phyloP scores from a whole-genome alignment of 345 rosid genomes.

The Pistacia vera region DNA sequence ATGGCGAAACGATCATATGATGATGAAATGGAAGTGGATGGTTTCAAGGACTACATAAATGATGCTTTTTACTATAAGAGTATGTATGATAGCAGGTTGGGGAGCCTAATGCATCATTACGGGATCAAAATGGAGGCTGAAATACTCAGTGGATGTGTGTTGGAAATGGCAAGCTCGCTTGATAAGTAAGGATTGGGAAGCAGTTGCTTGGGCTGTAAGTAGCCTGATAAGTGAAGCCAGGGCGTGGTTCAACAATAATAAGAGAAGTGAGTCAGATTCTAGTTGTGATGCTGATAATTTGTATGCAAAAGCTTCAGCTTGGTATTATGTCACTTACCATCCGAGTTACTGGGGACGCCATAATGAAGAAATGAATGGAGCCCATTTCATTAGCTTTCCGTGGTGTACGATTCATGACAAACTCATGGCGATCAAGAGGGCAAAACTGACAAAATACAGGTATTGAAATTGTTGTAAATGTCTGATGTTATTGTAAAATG shows the following conservation, averaged over 20 bases:
- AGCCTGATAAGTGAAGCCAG: slow-evolving; percentile 24
- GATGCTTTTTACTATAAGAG: slow-evolving; percentile 15
- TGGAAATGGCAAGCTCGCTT: slow-evolving; percentile 17
- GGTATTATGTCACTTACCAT: slow-evolving; percentile 36
- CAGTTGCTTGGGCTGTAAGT: slow-evolving; percentile 3
- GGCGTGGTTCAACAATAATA: slow-evolving; percentile 16
- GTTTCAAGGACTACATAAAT: slow-evolving; percentile 13
- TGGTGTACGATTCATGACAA: slow-evolving; percentile 30
- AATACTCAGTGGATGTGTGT: slow-evolving; percentile 26
- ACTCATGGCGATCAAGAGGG: slow-evolving; percentile 25
- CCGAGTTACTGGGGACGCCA: slow-evolving; percentile 18
- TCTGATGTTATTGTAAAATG: too few relatives aligned
- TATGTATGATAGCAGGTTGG: slow-evolving; percentile 22
- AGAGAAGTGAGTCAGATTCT: neutral
- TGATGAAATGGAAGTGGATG: slow-evolving; percentile 29
- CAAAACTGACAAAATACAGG: neutral
- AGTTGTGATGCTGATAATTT: neutral
- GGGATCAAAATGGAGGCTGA: slow-evolving; percentile 33
- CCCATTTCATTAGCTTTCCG: slow-evolving; percentile 32
- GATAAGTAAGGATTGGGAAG: slow-evolving; percentile 21
- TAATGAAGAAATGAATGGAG: slow-evolving; percentile 1
- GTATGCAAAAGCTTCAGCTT: slow-evolving; percentile 31
- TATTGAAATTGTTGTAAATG: too few relatives aligned
- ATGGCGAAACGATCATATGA: slow-evolving; percentile 24
- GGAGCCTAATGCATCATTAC: slow-evolving; percentile 29